These are phyloP conservation scores for Talaromyces verruculosus DNA, from an alignment of 2,329 filamentous ascomycete species.

Conservation along the genomic window DNA sequence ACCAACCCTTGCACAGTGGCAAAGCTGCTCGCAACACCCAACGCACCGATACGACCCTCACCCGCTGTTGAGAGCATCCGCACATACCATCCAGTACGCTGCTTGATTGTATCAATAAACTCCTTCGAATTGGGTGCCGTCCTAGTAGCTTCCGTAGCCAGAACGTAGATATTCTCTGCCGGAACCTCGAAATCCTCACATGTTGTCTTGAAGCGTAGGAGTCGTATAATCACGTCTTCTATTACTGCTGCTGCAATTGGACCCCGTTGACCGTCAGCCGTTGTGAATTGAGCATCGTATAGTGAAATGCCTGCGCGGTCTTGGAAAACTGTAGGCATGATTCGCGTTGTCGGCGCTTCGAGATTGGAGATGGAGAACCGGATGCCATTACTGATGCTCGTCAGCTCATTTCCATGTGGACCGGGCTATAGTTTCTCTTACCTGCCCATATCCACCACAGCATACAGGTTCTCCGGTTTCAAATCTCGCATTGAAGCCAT, in stretches of 20 bases:
- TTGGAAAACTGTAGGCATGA: constrained; percentile 74
- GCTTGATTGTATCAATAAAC: constrained; percentile 65
- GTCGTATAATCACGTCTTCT: constrained; percentile 61
- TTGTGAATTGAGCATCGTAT: constrained; percentile 69
- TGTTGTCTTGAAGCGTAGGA: constrained; percentile 69
- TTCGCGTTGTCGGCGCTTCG: constrained; percentile 67
- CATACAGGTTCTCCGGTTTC: constrained; percentile 32
- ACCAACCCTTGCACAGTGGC: constrained; percentile 71
- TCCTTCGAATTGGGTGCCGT: constrained; percentile 71
- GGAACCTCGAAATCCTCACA: constrained; percentile 70
- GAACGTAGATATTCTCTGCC: constrained; percentile 63
- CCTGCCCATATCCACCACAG: constrained; percentile 46
- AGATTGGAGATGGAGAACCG: constrained; percentile 86
- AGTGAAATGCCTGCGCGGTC: constrained; percentile 79
- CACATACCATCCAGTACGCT: constrained; percentile 66
- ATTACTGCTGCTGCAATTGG: constrained; percentile 64
- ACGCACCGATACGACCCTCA: constrained; percentile 78
- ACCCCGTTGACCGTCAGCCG: constrained; percentile 39
- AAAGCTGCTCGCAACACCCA: constrained; percentile 78
- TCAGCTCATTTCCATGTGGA: neutral
- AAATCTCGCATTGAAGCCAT: constrained; percentile 16
- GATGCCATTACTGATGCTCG: constrained; percentile 69
- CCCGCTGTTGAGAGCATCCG: constrained; percentile 73
- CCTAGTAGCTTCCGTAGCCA: constrained; percentile 87
- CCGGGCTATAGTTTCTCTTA: constrained; percentile 23